Conservation (phyloP, 2,329 filamentous ascomycete species). For the Venturia aucupariae region DNA sequence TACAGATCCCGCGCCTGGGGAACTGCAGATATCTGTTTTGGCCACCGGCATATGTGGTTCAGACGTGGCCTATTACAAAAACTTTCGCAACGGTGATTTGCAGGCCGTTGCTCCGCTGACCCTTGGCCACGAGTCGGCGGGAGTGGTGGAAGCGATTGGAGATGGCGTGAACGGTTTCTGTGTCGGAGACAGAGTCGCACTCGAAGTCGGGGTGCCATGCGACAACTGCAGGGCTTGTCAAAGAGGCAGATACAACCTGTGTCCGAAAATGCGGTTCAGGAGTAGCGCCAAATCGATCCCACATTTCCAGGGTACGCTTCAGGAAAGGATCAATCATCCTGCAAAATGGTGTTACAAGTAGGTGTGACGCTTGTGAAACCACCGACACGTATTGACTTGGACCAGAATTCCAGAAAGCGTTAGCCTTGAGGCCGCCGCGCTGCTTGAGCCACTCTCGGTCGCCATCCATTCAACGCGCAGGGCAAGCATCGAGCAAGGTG, state of each 20-base stretch:
- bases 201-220: conserved; percentile 34
- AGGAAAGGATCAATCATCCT: conserved; percentile 35
- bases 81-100: conserved; percentile 62
- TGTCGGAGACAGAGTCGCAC: conserved; percentile 32
- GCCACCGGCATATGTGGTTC: conserved; percentile 62
- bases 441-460: conserved; percentile 59
- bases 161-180: conserved; percentile 29
- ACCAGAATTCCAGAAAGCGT: conserved; percentile 31
- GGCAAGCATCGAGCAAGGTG: conserved; percentile 61
- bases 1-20: conserved; percentile 43
- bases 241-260: conserved; percentile 34
- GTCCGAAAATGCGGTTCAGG: conserved; percentile 33
- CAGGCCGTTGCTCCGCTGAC: conserved; percentile 57
- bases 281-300: conserved; percentile 35
- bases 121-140: conserved; percentile 37
- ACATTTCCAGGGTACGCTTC: conserved; percentile 35
- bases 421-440: conserved; percentile 29
- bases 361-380: conserved; percentile 15
- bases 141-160: conserved; percentile 30
- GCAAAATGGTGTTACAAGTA: conserved; percentile 37
- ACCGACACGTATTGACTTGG: neutral
- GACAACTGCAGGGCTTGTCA: conserved; percentile 34
- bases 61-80: conserved; percentile 63
- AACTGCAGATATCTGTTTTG: conserved; percentile 57
- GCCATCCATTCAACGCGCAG: conserved; percentile 78